A percentile compares a stretch with the other conserved stretches of the same genome.
Evolutionary conservation across 306 rosid species (phyloP).

Genomic region (Pachyrhizus erosus): DNA sequence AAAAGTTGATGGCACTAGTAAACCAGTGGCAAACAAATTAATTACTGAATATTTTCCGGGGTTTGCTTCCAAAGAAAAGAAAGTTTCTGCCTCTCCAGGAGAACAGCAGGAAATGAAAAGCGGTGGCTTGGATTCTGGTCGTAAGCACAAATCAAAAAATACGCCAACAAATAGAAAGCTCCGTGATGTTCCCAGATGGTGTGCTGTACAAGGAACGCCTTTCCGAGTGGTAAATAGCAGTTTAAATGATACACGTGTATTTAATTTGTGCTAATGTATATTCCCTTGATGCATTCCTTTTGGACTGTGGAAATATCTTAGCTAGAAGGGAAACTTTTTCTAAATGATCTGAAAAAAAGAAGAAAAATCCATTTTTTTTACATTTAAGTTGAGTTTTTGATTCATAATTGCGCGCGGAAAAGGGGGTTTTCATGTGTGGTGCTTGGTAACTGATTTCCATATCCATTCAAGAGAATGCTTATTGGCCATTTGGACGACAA

Average conservation of each 20-base stretch:
- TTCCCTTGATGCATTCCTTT: slow-evolving; percentile 4
- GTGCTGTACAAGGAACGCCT: slow-evolving; percentile 88
- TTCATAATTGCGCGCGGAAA: not conserved
- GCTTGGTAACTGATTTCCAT: slow-evolving; percentile 1
- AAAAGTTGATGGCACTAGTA: slow-evolving; percentile 51
- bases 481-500: slow-evolving; percentile 22
- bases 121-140: slow-evolving; percentile 46
- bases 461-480: slow-evolving; percentile 37
- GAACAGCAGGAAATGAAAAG: slow-evolving; percentile 49
- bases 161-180: slow-evolving; percentile 53
- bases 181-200: slow-evolving; percentile 80
- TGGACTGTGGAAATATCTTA: not conserved
- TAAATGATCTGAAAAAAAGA: not conserved
- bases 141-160: slow-evolving; percentile 52
- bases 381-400: slow-evolving; percentile 23
- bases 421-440: slow-evolving; percentile 9
- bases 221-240: slow-evolving; percentile 80
- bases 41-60: slow-evolving; percentile 88
- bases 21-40: slow-evolving; percentile 69
- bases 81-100: slow-evolving; percentile 46
- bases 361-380: not conserved
- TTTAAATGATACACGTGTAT: slow-evolving; percentile 29
- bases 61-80: slow-evolving; percentile 59
- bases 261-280: slow-evolving; percentile 13
- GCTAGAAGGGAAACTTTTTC: slow-evolving; percentile 13